These are phyloP conservation scores for Lasiodiplodia citricola DNA, from an alignment of 2,329 filamentous ascomycete genomes.

Conservation along the genomic window DNA sequence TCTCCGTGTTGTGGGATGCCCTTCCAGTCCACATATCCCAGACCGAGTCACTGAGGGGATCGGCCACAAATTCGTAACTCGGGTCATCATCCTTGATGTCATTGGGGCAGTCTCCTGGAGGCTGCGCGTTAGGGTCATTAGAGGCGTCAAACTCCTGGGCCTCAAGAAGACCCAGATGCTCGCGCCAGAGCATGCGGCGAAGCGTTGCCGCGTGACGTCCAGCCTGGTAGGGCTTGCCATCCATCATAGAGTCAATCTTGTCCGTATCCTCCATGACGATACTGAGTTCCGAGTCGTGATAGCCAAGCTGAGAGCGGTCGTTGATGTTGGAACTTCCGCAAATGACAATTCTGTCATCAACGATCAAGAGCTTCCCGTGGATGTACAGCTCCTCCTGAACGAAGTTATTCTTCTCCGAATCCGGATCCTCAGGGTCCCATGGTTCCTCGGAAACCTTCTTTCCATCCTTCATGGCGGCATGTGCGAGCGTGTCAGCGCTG, in stretches of 20 bases:
- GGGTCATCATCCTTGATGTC: constrained; percentile 69
- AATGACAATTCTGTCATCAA: constrained; percentile 83
- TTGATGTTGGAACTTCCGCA: constrained; percentile 92
- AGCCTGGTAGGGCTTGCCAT: constrained; percentile 76
- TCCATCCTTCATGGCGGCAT: constrained; percentile 80
- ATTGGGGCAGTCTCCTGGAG: constrained; percentile 73
- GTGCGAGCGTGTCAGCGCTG: constrained; percentile 70
- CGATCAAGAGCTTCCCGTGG: constrained; percentile 88
- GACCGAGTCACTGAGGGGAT: constrained; percentile 63
- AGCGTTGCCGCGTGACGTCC: constrained; percentile 83
- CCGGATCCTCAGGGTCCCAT: constrained; percentile 74
- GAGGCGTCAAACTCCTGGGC: constrained; percentile 71
- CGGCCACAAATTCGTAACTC: constrained; percentile 62
- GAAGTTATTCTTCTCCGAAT: constrained; percentile 84
- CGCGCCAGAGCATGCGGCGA: constrained; percentile 83
- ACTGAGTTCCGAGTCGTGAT: constrained; percentile 88
- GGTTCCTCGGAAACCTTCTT: constrained; percentile 68
- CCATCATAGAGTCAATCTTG: constrained; percentile 74
- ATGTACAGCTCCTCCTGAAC: constrained; percentile 97
- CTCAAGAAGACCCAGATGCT: constrained; percentile 83
- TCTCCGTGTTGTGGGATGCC: constrained; percentile 72
- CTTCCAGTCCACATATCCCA: constrained; percentile 70
- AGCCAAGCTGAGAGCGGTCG: constrained; percentile 84
- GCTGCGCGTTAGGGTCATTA: constrained; percentile 76
- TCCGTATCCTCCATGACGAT: constrained; percentile 88